Conservation (phyloP, 805 yeast genomes). For the Kluyveromyces starmeri region DNA sequence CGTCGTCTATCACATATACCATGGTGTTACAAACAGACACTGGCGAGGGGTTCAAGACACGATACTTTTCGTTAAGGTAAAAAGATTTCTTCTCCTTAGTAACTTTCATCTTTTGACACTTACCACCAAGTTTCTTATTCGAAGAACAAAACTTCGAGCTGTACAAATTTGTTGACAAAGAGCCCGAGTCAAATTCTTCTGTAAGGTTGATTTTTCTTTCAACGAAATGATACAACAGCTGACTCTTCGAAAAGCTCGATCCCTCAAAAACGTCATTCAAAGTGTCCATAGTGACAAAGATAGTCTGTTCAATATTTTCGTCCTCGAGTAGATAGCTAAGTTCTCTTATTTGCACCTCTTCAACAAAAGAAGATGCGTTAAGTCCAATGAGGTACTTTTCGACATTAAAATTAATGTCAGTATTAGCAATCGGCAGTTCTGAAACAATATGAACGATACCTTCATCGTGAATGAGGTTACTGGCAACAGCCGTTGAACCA, state of each 20-base stretch:
- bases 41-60: constrained; percentile 35
- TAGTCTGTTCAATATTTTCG: constrained; percentile 41
- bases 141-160: constrained; percentile 47
- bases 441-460: constrained; percentile 45
- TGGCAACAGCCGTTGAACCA: constrained; percentile 16
- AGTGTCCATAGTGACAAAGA: constrained; percentile 42
- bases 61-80: constrained; percentile 48
- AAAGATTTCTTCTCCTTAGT: constrained; percentile 23
- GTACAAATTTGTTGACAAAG: constrained; percentile 28
- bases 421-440: constrained; percentile 20
- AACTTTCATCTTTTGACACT: constrained; percentile 55
- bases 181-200: constrained; percentile 8
- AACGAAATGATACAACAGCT: constrained; percentile 55
- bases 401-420: constrained; percentile 36
- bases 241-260: constrained; percentile 27
- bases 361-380: constrained; percentile 53
- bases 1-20: constrained; percentile 58
- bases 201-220: constrained; percentile 16
- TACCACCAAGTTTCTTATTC: constrained; percentile 43
- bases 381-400: constrained; percentile 52
- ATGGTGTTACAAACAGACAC: constrained; percentile 50
- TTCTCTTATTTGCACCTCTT: constrained; percentile 57
- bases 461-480: constrained; percentile 38
- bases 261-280: constrained; percentile 23
- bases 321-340: constrained; percentile 51